Conservation (phyloP, 2,329 filamentous ascomycete genomes). For the Tolypocladium tundrense region DNA sequence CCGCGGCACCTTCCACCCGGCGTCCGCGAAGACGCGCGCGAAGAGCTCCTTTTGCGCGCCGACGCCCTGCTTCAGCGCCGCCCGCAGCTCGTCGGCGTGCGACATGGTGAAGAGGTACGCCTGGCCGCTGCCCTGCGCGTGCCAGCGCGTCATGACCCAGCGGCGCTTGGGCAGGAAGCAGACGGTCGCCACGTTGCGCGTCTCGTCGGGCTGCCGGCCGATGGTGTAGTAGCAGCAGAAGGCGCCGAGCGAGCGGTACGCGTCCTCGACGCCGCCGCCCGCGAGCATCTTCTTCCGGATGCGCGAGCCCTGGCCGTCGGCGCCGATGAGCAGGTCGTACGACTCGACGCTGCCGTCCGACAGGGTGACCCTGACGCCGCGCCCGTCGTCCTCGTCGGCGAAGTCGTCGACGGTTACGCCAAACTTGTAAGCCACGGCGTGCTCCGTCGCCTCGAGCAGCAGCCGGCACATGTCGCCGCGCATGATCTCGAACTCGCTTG, state of each 20-base stretch:
- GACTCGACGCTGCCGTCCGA: constrained; percentile 28
- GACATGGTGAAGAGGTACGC: constrained; percentile 16
- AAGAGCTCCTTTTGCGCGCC: constrained; percentile 27
- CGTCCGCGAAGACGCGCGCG: constrained; percentile 28
- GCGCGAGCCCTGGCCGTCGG: constrained; percentile 32
- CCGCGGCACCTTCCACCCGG: constrained; percentile 33
- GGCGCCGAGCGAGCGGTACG: constrained; percentile 12
- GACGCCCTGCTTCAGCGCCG: constrained; percentile 9
- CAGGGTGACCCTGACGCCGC: constrained; percentile 25
- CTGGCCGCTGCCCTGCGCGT: constrained; percentile 11
- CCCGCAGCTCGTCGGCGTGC: constrained; percentile 16
- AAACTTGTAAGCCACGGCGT: constrained; percentile 16
- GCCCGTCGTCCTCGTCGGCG: constrained; percentile 14
- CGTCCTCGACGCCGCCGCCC: constrained; percentile 13
- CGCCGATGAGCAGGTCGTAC: constrained; percentile 44
- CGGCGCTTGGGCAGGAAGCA: constrained; percentile 26
- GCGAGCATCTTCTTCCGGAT: constrained; percentile 14
- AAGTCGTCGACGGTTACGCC: constrained; percentile 18
- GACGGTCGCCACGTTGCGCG: constrained; percentile 9
- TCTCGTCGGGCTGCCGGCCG: constrained; percentile 13
- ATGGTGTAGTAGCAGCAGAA: constrained; percentile 31
- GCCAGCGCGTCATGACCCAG: constrained; percentile 16
- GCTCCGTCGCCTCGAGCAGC: constrained; percentile 30
- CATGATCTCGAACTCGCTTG: constrained; percentile 51
- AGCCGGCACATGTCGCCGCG: constrained; percentile 43